Base-by-base conservation (phyloP, 352 stramenopile genomes). In the Phytopythium mirpurense region DNA sequence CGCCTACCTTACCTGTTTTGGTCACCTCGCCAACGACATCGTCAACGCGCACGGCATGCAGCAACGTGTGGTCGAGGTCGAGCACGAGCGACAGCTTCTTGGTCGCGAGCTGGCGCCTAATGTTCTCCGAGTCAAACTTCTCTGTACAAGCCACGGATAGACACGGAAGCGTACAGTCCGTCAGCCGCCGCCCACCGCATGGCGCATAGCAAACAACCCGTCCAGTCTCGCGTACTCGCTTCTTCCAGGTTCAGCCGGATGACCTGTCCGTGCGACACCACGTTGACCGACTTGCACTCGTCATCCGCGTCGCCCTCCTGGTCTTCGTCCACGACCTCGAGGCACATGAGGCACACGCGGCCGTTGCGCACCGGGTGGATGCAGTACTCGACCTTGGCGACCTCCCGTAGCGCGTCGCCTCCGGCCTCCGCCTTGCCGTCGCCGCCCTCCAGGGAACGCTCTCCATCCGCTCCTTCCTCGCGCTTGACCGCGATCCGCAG, bases 41-140 rank as follows among this genome's bases (percentile, higher is more conserved):
- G n/a, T 81, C 65, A 1, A 81, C 69, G 23, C 82, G 79, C 48
- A 94, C 83, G 23, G 95, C 95, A 72, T 99, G 96, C 7, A 99
- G 73, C 42, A 99, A 70, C 3, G 96, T 99, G 70, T 98, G 95
- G 72, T 99, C 96, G 31, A 99, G 71, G 83, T 99, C 96, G 32
- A 99, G 73, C 29, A 98, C 94, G 14, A 99, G 67, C 36, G 84
- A 97, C 21, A 99, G 67, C 60, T 98, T 98, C 60, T 90, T 93
- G 32, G 74, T 65, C 26, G 82, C 66, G 26, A 94, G 78, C 47
- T 98, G 77, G 31, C 90, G 84, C 42, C 86, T 72, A 26, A 95
- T 88, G 51, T 90, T 95, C 50, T 88, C 78, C 54, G 66, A 81
- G 58, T 93, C 83, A 43, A 93, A 90, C 68, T 89, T 88, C 69